Conservation (phyloP, 2,329 filamentous ascomycete genomes). For the Sporothrix brunneoviolacea region DNA sequence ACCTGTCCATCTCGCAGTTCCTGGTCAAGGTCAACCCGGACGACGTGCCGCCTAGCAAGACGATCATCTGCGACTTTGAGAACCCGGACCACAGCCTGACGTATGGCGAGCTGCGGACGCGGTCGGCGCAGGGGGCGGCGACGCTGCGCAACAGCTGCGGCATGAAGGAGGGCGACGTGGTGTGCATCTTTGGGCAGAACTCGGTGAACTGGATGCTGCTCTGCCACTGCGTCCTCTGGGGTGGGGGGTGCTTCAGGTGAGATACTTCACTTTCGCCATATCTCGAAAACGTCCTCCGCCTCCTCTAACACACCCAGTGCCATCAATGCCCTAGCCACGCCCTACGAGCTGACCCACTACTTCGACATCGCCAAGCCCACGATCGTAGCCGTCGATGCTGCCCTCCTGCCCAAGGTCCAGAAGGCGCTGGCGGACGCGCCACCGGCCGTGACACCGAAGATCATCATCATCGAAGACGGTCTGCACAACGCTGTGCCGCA, state of each 20-base stretch:
- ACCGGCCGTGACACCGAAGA: neutral
- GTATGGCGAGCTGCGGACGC: conserved; percentile 12
- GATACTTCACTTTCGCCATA: too few species aligned
- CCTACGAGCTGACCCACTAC: conserved; percentile 8
- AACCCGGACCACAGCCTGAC: conserved; percentile 11
- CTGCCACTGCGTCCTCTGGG: conserved; percentile 10
- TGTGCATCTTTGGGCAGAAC: conserved; percentile 6
- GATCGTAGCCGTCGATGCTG: conserved; percentile 8
- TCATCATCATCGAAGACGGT: conserved; percentile 7
- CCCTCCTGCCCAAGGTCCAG: conserved; percentile 2
- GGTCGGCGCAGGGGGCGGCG: conserved; percentile 5
- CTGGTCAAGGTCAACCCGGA: conserved; percentile 21
- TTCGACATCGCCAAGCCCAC: conserved; percentile 1
- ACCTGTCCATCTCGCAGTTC: conserved; percentile 22
- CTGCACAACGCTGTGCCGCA: neutral
- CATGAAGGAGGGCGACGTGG: conserved; percentile 5
- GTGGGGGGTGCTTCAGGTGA: conserved; percentile 2
- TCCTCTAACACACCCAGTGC: neutral
- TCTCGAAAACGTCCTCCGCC: too few species aligned
- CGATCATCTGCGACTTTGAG: conserved; percentile 22
- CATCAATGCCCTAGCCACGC: conserved; percentile 2
- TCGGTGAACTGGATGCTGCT: conserved; percentile 13
- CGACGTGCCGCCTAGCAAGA: conserved; percentile 19
- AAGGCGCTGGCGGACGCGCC: neutral
- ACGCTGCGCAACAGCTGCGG: neutral